Base-by-base conservation (phyloP, 371 early-diverging fungal species). In the Rhizomucor miehei region DNA sequence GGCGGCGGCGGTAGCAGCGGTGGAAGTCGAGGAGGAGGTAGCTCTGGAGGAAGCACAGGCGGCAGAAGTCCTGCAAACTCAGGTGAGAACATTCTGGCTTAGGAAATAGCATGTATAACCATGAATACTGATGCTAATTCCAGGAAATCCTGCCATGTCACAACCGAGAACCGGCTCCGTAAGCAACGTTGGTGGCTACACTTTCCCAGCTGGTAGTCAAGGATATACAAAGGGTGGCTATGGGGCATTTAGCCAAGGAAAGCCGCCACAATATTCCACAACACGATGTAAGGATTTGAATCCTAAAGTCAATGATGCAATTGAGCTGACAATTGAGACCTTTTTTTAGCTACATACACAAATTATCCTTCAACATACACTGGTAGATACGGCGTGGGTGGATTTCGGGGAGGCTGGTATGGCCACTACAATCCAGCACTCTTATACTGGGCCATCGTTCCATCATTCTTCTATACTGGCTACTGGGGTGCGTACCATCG, bases 391-490 rank as follows among this genome's bases (percentile, higher is more conserved):
- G 59, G 69, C 20, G 41, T 58, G 14, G 57, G 60, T 6, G 36
- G 38, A 36, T 56, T 52, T n/a, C 47, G 67, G 29, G 56, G 54
- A 36, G 78, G 78, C 12, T 72, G 64, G 54, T 57, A 53, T 8
- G 78, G 78, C 16, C 29, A 25, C 8, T 78, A 74, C 39, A 74
- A 68, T 51, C 75, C 78, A 20, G 51, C 46, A 8, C 6, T 74
- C 1, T 24, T 66, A 9, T 78, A 78, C 41, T 78, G 70, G 65
- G 51, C 56, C 17, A 60, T 74, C 16, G 41, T 66, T 24, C 78
- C 78, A 34, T 55, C 71, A 6, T 66, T 62, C 24, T 44, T 65
- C 6, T 78, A 63, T 39, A 39, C 52, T 11, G 78, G 78, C 0
- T 73, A 71, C 20, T 53, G 69, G 24, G 29, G 56, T 10, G 56